Conservation (phyloP, 192 early-diverging fungal species). For the Linnemannia zychae region DNA sequence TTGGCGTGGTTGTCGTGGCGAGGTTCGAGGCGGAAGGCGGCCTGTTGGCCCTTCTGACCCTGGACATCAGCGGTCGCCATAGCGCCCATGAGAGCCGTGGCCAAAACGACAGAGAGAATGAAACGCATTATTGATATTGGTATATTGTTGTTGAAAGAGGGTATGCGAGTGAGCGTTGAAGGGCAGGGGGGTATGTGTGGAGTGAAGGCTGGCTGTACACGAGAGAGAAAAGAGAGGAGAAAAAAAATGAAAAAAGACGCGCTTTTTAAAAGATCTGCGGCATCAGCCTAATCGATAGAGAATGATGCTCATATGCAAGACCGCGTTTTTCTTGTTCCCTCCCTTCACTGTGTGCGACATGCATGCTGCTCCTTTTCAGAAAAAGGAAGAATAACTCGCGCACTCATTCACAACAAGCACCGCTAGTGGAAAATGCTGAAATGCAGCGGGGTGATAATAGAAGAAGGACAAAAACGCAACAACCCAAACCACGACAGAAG, state of each 20-base stretch:
- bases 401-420: not conserved
- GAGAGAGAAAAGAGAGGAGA: not conserved
- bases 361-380: not conserved
- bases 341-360: not conserved
- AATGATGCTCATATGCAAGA: not conserved
- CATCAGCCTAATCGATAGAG: not conserved
- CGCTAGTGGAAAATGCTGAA: not conserved
- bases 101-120: conserved; percentile 43
- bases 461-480: not conserved
- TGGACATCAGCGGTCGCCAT: conserved; percentile 35
- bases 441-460: not conserved
- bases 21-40: conserved; percentile 38
- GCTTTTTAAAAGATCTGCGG: not conserved
- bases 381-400: not conserved
- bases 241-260: not conserved
- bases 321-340: not conserved
- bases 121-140: conserved; percentile 32
- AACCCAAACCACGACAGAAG: not conserved
- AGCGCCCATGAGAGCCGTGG: conserved; percentile 41
- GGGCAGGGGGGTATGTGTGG: not conserved
- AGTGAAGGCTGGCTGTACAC: not conserved
- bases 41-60: conserved; percentile 20
- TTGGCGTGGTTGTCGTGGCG: conserved; percentile 32
- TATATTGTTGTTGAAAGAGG: not conserved
- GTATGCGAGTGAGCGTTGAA: not conserved